phyloP scores from a whole-genome alignment of 1,284 basidiomycete genomes.

The Anthracocystis panici-leucophaei region DNA sequence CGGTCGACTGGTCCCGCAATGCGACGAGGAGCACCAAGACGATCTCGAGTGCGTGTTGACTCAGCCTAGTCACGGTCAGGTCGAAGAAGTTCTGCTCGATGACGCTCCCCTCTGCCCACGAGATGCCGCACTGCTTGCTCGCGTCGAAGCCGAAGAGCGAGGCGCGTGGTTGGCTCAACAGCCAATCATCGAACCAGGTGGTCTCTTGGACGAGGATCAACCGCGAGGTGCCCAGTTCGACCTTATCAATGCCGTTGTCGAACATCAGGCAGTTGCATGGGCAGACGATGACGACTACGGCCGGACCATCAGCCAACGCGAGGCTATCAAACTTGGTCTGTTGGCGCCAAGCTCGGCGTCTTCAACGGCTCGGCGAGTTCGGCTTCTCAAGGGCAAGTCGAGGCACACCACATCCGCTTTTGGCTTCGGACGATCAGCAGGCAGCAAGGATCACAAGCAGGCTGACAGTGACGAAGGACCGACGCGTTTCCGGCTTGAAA shows the following conservation, averaged over 20 bases:
- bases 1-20: slow-evolving; percentile 38
- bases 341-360: slow-evolving; percentile 20
- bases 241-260: slow-evolving; percentile 49
- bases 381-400: slow-evolving; percentile 12
- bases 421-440: background rate
- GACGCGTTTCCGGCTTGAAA: slow-evolving; percentile 29
- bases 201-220: slow-evolving; percentile 50
- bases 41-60: slow-evolving; percentile 47
- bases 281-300: slow-evolving; percentile 66
- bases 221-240: slow-evolving; percentile 56
- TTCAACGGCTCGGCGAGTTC: slow-evolving; percentile 2
- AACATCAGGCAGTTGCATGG: slow-evolving; percentile 56
- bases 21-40: slow-evolving; percentile 42
- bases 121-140: slow-evolving; percentile 34
- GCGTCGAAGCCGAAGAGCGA: slow-evolving; percentile 30
- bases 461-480: background rate
- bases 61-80: slow-evolving; percentile 17
- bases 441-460: slow-evolving; percentile 1
- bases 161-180: slow-evolving; percentile 48
- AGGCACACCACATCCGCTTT: slow-evolving; percentile 7
- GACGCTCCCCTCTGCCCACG: slow-evolving; percentile 24
- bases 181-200: slow-evolving; percentile 47
- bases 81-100: slow-evolving; percentile 24
- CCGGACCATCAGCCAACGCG: slow-evolving; percentile 55
- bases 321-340: slow-evolving; percentile 57